A percentile compares a stretch with the other conserved stretches of the same genome.
Evolutionary conservation across 768 basidiomycete species (phyloP).

Genomic region (Trametes maxima): DNA sequence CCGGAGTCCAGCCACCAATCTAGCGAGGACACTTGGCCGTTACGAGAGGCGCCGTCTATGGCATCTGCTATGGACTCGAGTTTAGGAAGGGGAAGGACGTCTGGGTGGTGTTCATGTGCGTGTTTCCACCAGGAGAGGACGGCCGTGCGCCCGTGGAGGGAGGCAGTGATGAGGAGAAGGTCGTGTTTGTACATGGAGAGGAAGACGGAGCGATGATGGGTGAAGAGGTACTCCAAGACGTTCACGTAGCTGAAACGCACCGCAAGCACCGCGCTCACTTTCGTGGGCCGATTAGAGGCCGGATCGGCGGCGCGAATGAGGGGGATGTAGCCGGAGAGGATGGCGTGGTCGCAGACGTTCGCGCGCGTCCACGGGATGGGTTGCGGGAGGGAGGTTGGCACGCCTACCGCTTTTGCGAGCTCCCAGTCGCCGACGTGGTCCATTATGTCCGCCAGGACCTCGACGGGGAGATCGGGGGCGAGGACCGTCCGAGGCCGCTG

Average conservation of each 20-base stretch:
- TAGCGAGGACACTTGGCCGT: constrained; percentile 72
- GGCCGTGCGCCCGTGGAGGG: constrained; percentile 67
- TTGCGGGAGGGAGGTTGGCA: constrained; percentile 66
- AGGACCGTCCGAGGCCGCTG: constrained; percentile 33
- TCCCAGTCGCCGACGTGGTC: constrained; percentile 86
- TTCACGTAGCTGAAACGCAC: constrained; percentile 77
- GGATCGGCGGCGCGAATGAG: constrained; percentile 64
- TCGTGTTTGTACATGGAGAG: constrained; percentile 63
- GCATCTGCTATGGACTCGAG: constrained; percentile 63
- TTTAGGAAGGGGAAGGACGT: constrained; percentile 58
- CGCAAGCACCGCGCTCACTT: constrained; percentile 63
- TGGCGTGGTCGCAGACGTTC: constrained; percentile 66
- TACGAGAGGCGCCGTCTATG: constrained; percentile 77
- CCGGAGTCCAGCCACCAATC: constrained; percentile 82
- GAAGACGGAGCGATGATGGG: constrained; percentile 66
- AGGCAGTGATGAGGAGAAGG: constrained; percentile 77
- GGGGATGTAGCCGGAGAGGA: constrained; percentile 64
- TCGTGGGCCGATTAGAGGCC: constrained; percentile 59
- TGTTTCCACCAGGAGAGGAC: constrained; percentile 86
- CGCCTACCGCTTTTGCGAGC: constrained; percentile 72
- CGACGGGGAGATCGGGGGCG: constrained; percentile 68
- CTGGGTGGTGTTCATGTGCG: constrained; percentile 59
- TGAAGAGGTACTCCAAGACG: constrained; percentile 74
- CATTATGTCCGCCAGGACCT: constrained; percentile 75
- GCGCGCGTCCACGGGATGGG: constrained; percentile 77